Evolutionary conservation across 2,329 filamentous ascomycete species (phyloP).

Genomic region (Passalora sequoiae): DNA sequence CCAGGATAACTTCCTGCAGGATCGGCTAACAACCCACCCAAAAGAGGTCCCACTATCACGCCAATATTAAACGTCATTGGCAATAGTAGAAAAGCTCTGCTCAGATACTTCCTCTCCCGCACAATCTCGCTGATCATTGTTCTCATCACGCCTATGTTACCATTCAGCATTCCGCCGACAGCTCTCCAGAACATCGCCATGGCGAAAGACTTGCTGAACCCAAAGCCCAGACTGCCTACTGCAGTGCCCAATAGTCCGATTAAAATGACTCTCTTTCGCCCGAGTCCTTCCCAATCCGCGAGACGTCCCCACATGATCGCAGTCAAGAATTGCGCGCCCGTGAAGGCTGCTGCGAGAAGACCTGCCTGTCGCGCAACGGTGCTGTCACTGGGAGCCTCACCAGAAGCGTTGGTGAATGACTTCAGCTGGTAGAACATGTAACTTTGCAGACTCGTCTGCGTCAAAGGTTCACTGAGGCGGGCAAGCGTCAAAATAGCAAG

Average conservation of each 20-base stretch:
- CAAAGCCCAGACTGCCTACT: conserved; percentile 62
- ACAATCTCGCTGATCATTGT: conserved; percentile 71
- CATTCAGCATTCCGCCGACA: conserved; percentile 63
- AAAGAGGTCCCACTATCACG: conserved; percentile 45
- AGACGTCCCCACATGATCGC: conserved; percentile 77
- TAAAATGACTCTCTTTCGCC: conserved; percentile 72
- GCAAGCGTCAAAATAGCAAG: conserved; percentile 72
- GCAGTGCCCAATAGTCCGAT: conserved; percentile 69
- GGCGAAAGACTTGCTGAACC: conserved; percentile 60
- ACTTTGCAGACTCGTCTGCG: conserved; percentile 69
- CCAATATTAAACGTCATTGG: conserved; percentile 65
- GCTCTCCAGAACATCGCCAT: conserved; percentile 60
- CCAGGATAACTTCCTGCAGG: conserved; percentile 57
- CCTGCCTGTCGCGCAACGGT: conserved; percentile 73
- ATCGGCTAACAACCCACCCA: conserved; percentile 65
- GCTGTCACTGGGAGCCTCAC: conserved; percentile 49
- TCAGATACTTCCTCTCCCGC: conserved; percentile 58
- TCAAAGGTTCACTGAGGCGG: conserved; percentile 74
- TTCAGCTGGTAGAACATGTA: conserved; percentile 89
- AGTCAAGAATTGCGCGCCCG: conserved; percentile 74
- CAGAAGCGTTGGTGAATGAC: conserved; percentile 51
- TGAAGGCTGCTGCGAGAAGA: conserved; percentile 72
- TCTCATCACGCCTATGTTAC: conserved; percentile 66
- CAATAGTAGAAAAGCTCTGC: conserved; percentile 54
- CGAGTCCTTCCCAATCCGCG: conserved; percentile 56